These are phyloP conservation scores for Agrocybe praecox DNA, from an alignment of 768 basidiomycete species.

Conservation along the genomic window DNA sequence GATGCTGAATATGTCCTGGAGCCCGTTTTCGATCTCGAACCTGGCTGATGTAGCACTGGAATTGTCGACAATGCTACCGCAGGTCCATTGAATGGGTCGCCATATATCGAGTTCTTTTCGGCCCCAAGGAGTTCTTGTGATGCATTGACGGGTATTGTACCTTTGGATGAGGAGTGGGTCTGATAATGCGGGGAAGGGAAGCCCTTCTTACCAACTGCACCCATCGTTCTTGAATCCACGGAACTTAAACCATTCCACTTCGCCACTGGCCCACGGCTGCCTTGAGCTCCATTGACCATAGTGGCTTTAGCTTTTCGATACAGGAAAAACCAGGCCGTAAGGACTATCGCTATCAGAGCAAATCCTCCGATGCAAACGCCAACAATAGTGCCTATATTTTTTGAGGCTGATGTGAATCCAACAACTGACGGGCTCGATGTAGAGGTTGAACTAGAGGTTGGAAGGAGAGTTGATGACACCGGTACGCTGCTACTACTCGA, in stretches of 20 bases:
- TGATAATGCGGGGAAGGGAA: slow-evolving; percentile 11
- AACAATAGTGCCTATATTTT: slow-evolving; percentile 46
- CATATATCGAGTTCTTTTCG: slow-evolving; percentile 24
- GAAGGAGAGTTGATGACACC: slow-evolving; percentile 14
- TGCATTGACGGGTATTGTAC: slow-evolving; percentile 19
- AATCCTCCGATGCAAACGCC: slow-evolving; percentile 55
- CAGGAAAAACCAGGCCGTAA: slow-evolving; percentile 34
- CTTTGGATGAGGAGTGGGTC: slow-evolving; percentile 19
- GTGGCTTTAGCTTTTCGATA: slow-evolving; percentile 16
- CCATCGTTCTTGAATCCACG: slow-evolving; percentile 29
- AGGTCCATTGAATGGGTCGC: slow-evolving; percentile 19
- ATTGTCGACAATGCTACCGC: slow-evolving; percentile 21
- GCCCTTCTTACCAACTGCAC: slow-evolving; percentile 1
- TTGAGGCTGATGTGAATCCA: slow-evolving; percentile 25
- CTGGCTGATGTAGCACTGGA: slow-evolving; percentile 22
- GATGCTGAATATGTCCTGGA: slow-evolving; percentile 12
- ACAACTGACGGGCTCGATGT: slow-evolving; percentile 14
- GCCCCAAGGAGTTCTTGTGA: slow-evolving; percentile 21
- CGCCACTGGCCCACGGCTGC: not conserved
- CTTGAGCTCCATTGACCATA: slow-evolving; percentile 3
- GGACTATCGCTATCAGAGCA: slow-evolving; percentile 33
- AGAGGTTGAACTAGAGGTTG: slow-evolving; percentile 18
- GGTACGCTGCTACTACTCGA: slow-evolving; percentile 8
- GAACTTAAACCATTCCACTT: slow-evolving; percentile 35
- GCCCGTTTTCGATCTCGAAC: not conserved